Conservation (phyloP, 495 filamentous ascomycete genomes). For the Choiromyces venosus region DNA sequence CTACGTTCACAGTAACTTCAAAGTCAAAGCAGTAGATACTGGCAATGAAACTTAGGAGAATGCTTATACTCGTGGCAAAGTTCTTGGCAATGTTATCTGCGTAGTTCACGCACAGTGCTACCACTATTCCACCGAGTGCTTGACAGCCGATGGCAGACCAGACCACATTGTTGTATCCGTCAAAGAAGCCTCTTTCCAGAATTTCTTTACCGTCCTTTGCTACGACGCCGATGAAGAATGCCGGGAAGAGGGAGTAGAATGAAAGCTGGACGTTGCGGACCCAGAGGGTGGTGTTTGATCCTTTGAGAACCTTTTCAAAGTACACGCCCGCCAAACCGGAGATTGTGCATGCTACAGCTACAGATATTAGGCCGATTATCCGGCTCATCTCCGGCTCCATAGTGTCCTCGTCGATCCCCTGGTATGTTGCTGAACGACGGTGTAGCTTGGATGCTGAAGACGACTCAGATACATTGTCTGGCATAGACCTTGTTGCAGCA, state of each 20-base stretch:
- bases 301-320: constrained; percentile 92
- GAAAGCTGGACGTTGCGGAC: constrained; percentile 89
- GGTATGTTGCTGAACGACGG: constrained; percentile 87
- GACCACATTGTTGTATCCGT: constrained; percentile 85
- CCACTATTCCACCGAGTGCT: constrained; percentile 72
- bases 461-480: constrained; percentile 40
- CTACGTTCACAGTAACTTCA: constrained; percentile 62
- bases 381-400: constrained; percentile 64
- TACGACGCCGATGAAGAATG: constrained; percentile 76
- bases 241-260: constrained; percentile 83
- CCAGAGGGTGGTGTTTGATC: constrained; percentile 75
- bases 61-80: constrained; percentile 84
- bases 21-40: constrained; percentile 83
- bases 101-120: constrained; percentile 79
- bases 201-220: constrained; percentile 82
- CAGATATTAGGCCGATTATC: constrained; percentile 69
- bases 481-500: constrained; percentile 41
- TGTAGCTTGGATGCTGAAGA: constrained; percentile 44
- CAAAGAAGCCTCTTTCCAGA: constrained; percentile 77
- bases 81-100: constrained; percentile 86
- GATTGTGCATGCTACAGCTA: constrained; percentile 66
- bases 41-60: constrained; percentile 73
- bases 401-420: constrained; percentile 83
- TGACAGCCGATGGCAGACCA: constrained; percentile 81
- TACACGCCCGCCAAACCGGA: constrained; percentile 84